phyloP scores from a whole-genome alignment of 2,329 filamentous ascomycete species.

The Sporothrix mexicana region DNA sequence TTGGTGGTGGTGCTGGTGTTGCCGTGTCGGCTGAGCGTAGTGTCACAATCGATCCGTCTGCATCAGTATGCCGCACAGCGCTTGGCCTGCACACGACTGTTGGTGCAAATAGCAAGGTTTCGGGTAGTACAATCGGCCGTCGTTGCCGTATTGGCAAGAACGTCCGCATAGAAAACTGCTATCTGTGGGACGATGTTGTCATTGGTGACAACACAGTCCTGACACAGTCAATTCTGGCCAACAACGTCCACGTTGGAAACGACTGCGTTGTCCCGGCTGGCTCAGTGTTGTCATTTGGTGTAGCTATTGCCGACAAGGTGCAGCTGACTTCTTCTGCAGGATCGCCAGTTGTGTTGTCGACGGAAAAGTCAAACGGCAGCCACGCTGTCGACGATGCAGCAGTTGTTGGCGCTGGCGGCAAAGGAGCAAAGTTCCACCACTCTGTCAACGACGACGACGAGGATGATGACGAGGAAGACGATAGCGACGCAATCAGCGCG shows the following conservation, averaged over 20 bases:
- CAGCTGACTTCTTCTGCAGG: neutral
- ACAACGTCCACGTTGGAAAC: conserved; percentile 72
- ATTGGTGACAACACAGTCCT: conserved; percentile 78
- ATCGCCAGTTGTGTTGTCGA: conserved; percentile 49
- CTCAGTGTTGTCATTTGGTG: conserved; percentile 79
- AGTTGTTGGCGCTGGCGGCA: conserved; percentile 57
- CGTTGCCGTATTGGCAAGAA: conserved; percentile 86
- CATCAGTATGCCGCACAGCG: conserved; percentile 71
- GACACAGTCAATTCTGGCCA: conserved; percentile 75
- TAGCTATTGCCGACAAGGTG: conserved; percentile 69
- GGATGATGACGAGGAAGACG: conserved; percentile 50
- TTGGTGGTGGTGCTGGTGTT: conserved; percentile 17
- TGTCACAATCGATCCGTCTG: conserved; percentile 75
- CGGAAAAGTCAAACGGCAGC: conserved; percentile 49
- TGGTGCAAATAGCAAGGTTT: conserved; percentile 72
- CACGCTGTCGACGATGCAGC: conserved; percentile 50
- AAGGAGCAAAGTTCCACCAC: conserved; percentile 54
- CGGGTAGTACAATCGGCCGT: conserved; percentile 80
- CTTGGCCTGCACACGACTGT: conserved; percentile 79
- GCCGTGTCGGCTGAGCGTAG: conserved; percentile 79
- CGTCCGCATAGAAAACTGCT: conserved; percentile 77
- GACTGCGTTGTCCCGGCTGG: conserved; percentile 72
- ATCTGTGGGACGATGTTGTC: conserved; percentile 84
- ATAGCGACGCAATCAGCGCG: conserved; percentile 48
- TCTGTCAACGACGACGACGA: conserved; percentile 48